Conservation (phyloP, 345 rosid species). For the Cardamine resedifolia region DNA sequence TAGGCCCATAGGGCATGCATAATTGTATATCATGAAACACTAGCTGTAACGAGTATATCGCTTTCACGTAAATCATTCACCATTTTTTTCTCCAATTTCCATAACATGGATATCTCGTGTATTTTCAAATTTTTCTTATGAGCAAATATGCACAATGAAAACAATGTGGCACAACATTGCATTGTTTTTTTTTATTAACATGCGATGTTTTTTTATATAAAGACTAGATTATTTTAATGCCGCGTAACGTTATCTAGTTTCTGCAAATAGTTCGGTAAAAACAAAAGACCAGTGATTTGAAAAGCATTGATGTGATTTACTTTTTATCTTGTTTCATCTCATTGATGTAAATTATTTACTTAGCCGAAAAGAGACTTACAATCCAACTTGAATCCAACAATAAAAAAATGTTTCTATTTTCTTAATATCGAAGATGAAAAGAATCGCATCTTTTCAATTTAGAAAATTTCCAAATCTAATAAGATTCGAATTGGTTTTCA, state of each 20-base stretch:
- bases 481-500: conserved; percentile 1
- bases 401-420: neutral
- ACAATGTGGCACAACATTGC: neutral
- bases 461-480: neutral
- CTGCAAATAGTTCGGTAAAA: neutral
- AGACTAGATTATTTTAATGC: neutral
- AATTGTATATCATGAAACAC: neutral
- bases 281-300: neutral
- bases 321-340: too few relatives aligned
- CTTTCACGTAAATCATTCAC: neutral
- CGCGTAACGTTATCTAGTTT: neutral
- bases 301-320: neutral
- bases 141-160: neutral
- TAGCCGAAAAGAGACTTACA: neutral
- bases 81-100: neutral
- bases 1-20: conserved; percentile 18
- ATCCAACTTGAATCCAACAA: neutral
- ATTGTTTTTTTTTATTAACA: too few relatives aligned
- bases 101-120: neutral
- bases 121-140: neutral
- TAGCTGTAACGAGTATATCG: neutral
- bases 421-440: neutral
- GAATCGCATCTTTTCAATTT: neutral
- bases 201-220: too few relatives aligned
- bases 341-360: too few relatives aligned